A percentile compares a stretch with the other conserved stretches of the same genome.
Conservation (phyloP, 2,329 filamentous ascomycete species). For the Aspergillus pseudoviridinutans region DNA sequence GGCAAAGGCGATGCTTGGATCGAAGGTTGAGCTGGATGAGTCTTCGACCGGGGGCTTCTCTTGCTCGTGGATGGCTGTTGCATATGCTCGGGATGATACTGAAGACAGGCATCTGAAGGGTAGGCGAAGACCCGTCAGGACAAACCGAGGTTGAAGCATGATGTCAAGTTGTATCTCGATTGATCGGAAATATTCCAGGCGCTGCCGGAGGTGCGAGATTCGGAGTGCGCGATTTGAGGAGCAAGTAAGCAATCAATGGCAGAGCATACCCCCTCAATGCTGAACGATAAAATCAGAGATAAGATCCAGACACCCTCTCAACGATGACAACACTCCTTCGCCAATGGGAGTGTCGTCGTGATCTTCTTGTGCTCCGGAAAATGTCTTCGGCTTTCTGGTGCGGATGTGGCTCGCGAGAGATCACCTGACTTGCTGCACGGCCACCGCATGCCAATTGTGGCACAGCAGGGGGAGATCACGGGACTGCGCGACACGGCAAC, state of each 20-base stretch:
- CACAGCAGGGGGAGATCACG: slow-evolving; percentile 9
- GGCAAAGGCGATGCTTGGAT: slow-evolving; percentile 39
- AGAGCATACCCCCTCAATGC: slow-evolving; percentile 7
- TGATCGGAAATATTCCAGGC: neutral
- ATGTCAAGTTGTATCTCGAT: slow-evolving; percentile 7
- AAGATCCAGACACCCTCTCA: slow-evolving; percentile 7
- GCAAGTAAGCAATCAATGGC: slow-evolving; percentile 5
- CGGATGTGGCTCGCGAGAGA: slow-evolving; percentile 12
- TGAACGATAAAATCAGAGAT: neutral
- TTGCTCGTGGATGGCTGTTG: slow-evolving; percentile 42
- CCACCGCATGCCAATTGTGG: slow-evolving; percentile 7
- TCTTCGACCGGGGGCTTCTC: slow-evolving; percentile 25
- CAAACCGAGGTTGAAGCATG: slow-evolving; percentile 67
- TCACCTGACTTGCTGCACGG: slow-evolving; percentile 18
- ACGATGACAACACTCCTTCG: neutral
- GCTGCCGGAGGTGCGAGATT: neutral
- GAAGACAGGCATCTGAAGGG: slow-evolving; percentile 45
- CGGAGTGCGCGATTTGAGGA: neutral
- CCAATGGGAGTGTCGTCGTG: slow-evolving; percentile 10
- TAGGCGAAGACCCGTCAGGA: slow-evolving; percentile 49
- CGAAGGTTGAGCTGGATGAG: slow-evolving; percentile 33
- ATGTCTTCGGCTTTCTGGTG: slow-evolving; percentile 12
- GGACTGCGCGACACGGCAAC: slow-evolving; percentile 37
- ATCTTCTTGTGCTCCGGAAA: slow-evolving; percentile 15
- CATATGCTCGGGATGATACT: slow-evolving; percentile 50